Percentiles rank a stretch among this genome's conserved stretches.
These are phyloP conservation scores for Pseudozyma tsukubaensis DNA, from an alignment of 1,284 basidiomycete species.

Conservation along the genomic window DNA sequence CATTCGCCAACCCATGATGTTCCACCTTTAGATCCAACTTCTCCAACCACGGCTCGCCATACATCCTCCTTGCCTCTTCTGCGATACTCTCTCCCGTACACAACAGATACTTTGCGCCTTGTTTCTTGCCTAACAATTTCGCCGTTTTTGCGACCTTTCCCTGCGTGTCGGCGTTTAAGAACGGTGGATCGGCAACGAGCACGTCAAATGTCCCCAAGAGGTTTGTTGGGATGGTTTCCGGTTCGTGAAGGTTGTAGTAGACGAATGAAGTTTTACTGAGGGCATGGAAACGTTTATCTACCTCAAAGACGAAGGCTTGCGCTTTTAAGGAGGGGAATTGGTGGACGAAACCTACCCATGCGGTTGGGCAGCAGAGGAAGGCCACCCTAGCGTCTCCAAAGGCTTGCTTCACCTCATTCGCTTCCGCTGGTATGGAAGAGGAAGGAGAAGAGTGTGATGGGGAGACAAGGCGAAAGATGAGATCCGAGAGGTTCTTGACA, in stretches of 20 bases:
- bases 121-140: conserved; percentile 13
- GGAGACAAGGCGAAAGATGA: conserved; percentile 25
- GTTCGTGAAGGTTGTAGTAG: conserved; percentile 67
- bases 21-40: conserved; percentile 35
- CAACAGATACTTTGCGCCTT: conserved; percentile 22
- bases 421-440: conserved; percentile 1
- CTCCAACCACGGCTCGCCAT: conserved; percentile 29
- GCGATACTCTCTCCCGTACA: conserved; percentile 48
- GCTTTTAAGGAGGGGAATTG: conserved; percentile 35
- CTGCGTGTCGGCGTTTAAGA: conserved; percentile 54
- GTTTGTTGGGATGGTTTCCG: conserved; percentile 43
- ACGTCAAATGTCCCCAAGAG: conserved; percentile 61
- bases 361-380: conserved; percentile 68
- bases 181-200: conserved; percentile 66
- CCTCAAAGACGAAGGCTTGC: conserved; percentile 61
- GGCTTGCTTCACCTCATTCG: background rate
- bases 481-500: conserved; percentile 27
- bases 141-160: conserved; percentile 35
- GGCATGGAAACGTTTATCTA: conserved; percentile 64
- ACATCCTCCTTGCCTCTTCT: conserved; percentile 38
- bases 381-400: conserved; percentile 43
- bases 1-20: conserved; percentile 47
- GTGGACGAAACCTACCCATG: conserved; percentile 68
- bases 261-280: conserved; percentile 59
- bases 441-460: conserved; percentile 5